Conservation (phyloP, 1,284 basidiomycete genomes). For the Naganishia sp. region DNA sequence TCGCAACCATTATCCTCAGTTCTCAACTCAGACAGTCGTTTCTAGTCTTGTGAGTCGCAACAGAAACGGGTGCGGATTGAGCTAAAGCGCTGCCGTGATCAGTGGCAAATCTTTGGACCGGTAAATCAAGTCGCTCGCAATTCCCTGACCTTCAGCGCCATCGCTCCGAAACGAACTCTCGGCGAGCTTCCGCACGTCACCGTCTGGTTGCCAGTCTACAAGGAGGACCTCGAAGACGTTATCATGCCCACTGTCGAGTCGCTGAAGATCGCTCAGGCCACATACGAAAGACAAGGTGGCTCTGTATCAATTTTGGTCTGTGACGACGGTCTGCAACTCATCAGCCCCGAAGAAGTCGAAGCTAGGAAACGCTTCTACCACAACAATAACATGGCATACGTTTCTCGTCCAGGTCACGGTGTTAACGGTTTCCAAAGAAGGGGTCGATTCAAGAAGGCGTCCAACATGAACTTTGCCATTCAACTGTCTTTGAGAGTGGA, state of each 20-base stretch:
- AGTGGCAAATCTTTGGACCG: slow-evolving; percentile 55
- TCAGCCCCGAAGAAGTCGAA: slow-evolving; percentile 64
- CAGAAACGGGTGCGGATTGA: slow-evolving; percentile 41
- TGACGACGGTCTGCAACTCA: slow-evolving; percentile 63
- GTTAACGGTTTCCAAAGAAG: slow-evolving; percentile 71
- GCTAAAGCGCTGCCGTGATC: slow-evolving; percentile 10
- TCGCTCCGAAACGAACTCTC: slow-evolving; percentile 56
- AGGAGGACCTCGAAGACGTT: slow-evolving; percentile 62
- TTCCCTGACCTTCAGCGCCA: slow-evolving; percentile 58
- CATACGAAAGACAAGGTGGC: slow-evolving; percentile 58
- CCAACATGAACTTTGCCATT: slow-evolving; percentile 84
- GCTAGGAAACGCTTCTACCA: slow-evolving; percentile 72
- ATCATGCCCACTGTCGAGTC: slow-evolving; percentile 70
- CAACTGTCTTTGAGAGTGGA: slow-evolving; percentile 72
- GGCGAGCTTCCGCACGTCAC: slow-evolving; percentile 60
- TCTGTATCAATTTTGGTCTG: slow-evolving; percentile 37
- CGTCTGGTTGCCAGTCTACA: slow-evolving; percentile 64
- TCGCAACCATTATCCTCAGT: not conserved
- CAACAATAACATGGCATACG: slow-evolving; percentile 78
- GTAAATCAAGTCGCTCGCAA: slow-evolving; percentile 60
- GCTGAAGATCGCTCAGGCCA: slow-evolving; percentile 68
- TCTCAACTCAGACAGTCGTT: slow-evolving; percentile 36
- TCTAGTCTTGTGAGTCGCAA: slow-evolving; percentile 49
- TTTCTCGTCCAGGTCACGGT: slow-evolving; percentile 73
- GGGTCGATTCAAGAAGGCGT: slow-evolving; percentile 88